Conservation (phyloP, 139 green algal genomes). For the Tetradesmus lagerheimii region DNA sequence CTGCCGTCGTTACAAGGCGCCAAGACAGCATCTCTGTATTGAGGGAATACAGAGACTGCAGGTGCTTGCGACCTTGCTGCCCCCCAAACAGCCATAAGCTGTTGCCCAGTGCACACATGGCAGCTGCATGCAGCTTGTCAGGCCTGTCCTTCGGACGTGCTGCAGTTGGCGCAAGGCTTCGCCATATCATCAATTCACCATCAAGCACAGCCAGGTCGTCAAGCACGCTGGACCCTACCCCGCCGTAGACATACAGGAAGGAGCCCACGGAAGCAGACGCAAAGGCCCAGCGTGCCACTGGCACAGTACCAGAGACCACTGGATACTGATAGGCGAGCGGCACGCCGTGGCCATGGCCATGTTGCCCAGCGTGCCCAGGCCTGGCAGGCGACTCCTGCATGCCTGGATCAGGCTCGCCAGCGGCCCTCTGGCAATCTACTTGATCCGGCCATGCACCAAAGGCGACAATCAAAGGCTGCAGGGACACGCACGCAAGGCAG, state of each 20-base stretch:
- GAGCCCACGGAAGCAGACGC: slow-evolving; percentile 41
- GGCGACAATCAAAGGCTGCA: neutral
- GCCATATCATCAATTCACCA: slow-evolving; percentile 50
- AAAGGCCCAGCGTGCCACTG: slow-evolving; percentile 52
- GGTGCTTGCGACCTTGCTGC: slow-evolving; percentile 63
- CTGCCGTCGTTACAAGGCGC: slow-evolving; percentile 32
- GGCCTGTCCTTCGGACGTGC: slow-evolving; percentile 51
- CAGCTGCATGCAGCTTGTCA: slow-evolving; percentile 58
- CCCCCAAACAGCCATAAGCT: slow-evolving; percentile 60
- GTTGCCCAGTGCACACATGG: slow-evolving; percentile 39
- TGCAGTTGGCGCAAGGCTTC: slow-evolving; percentile 37
- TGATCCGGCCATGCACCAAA: neutral
- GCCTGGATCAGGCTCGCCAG: neutral
- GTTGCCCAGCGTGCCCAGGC: neutral
- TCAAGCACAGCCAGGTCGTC: slow-evolving; percentile 58
- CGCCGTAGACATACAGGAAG: slow-evolving; percentile 56
- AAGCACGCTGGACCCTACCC: slow-evolving; percentile 49
- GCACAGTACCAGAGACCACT: slow-evolving; percentile 45
- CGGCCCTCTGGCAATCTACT: neutral
- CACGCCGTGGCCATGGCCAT: neutral
- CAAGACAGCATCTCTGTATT: slow-evolving; percentile 57
- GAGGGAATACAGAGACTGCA: slow-evolving; percentile 54
- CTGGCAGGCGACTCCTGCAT: neutral
- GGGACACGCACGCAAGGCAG: neutral
- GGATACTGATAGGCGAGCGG: slow-evolving; percentile 53